Evolutionary conservation across 1,139 yeast species (phyloP), one percentile per base, ranked within the genome.

Genomic region (Kodamaea alishanica): DNA sequence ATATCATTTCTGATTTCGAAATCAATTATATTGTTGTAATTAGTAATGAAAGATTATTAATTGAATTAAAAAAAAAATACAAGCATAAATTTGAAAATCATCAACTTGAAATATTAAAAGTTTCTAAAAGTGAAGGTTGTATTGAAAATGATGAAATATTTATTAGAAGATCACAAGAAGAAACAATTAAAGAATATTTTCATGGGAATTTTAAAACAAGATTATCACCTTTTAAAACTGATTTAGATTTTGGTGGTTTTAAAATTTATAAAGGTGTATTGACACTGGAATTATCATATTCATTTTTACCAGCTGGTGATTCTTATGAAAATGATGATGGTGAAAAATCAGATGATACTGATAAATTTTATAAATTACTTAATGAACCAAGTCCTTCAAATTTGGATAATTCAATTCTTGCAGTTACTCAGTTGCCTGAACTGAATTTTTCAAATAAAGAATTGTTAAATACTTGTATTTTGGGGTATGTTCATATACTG

Each of bases 111-210:
- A 68, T 86, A 12, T 57, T 86, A 15, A 85, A 84, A 49, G 71
- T 86, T 3, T 75, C 81, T 28, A 80, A 78, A 49, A 81, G 88
- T 36, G 86, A 84, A 28, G 95, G 96, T 1, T 68, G 65, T 6
- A 86, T 86, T 6, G 89, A 85, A 34, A 70, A 79, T 24, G 94
- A 85, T 46, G 94, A 84, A 36, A 66, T 77, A 11, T 87, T 69
- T 55, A 68, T 74, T 35, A 73, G 97, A 53, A 77, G 82, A 34
- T 45, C 74, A 24, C 97, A 92, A 58, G 86, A 89, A 51, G 75
- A 78, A 37, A 70, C 84, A 5, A 87, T 92, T 39, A 80, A 81
- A 54, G 95, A 89, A 54, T 94, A 92, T 58, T 94, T 94, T 54
- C 88, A 94, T 55, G 98, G 98, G 1, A 77, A 77, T 10, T 65